Base-by-base conservation (phyloP, 177 flowering plant species). In the Vitis hybrid region DNA sequence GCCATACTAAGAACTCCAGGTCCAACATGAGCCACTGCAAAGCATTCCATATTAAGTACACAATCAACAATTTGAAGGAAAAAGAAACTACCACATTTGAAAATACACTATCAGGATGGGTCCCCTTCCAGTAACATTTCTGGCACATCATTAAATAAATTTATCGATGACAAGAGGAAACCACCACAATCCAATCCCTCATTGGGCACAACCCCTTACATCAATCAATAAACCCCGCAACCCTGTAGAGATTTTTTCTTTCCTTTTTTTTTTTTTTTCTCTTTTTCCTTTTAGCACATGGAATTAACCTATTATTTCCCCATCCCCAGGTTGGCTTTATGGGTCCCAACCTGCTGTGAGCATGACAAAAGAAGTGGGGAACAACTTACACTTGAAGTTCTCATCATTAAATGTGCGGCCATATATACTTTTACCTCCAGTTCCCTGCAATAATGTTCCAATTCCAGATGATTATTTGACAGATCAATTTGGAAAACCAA, bases 1-100 rank as follows among this genome's bases (percentile, higher is more conserved):
- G 99, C 99, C 99, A 93, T 95, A 73, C 99, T 95, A 66, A 93
- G 72, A 77, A 90, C 83, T 81, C 99, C 99, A 59, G 99, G 98
- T 68, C 99, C 99, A 69, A 71, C 67, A 75, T 95, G 99, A 60
- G 82, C n/a, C 82, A 95, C 99, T 95, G 87, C 78, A 81, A 77
- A 72, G 70, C 55, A 65, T 51, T 55, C 11, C 5, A 45, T 3
- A 49, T 21, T 56, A 54, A 76, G 64, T 64, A 30, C 32, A 2
- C 10, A 18, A 69, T 49, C n/a, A 63, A 5, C 30, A 69, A 14
- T 60, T 4, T 8, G 15, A 49, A 9, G 52, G n/a, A 30, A 21
- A 30, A 51, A 26, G 56, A 52, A 26, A 52, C 5, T 1, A 49
- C 54, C 18, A 65, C 15, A 52, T 23, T 5, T 23, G 10, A 52